Evolutionary conservation across 345 rosid genomes (phyloP).

Genomic region (Hibiscus trionum): DNA sequence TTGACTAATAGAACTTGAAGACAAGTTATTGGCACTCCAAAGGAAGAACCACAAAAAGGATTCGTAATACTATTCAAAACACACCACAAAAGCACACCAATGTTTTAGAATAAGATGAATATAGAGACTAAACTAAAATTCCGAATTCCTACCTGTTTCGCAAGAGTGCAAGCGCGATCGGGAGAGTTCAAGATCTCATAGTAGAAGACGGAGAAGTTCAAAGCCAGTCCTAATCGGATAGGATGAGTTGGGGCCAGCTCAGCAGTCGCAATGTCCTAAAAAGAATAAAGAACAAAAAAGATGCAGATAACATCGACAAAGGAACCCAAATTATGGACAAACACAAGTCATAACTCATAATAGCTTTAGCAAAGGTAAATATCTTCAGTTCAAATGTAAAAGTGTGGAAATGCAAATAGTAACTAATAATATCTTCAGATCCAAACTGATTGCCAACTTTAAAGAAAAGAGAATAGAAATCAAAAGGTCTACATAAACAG

Average conservation of each 20-base stretch:
- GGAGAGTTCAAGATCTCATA: conserved; percentile 67
- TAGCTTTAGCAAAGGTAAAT: too few species aligned
- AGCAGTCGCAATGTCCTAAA: conserved; percentile 53
- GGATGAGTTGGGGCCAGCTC: conserved; percentile 69
- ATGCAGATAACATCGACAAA: not conserved
- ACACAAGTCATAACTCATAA: not conserved
- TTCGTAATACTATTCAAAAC: not conserved
- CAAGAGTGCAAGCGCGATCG: conserved; percentile 67
- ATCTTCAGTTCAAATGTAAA: too few species aligned
- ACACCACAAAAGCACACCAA: not conserved
- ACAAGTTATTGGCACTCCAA: not conserved
- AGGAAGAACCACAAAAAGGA: not conserved
- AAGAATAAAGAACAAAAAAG: not conserved
- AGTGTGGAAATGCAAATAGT: too few species aligned
- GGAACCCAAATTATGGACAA: not conserved
- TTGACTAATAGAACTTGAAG: not conserved
- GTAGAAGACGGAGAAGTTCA: conserved; percentile 68
- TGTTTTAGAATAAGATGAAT: not conserved
- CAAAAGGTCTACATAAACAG: not conserved
- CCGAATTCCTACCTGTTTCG: conserved; percentile 45
- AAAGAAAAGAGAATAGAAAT: too few species aligned
- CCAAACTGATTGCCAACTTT: too few species aligned
- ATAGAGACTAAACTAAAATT: not conserved
- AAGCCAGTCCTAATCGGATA: conserved; percentile 56
- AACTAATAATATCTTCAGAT: too few species aligned